These are phyloP conservation scores for Peniophora sp. DNA, from an alignment of 1,284 basidiomycete genomes.

Conservation along the genomic window DNA sequence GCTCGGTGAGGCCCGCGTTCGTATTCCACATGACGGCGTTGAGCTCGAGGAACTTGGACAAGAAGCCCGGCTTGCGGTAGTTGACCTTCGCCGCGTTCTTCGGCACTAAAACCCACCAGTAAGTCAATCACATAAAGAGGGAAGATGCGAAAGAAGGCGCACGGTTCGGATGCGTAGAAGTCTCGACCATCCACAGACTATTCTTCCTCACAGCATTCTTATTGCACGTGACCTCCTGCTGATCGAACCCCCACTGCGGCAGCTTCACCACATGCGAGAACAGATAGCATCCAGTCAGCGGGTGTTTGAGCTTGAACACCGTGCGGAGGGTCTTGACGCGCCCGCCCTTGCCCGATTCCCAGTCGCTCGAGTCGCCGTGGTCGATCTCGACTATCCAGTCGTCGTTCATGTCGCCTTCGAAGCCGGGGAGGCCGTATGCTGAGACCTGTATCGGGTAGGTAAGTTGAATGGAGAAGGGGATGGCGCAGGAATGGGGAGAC, in stretches of 20 bases:
- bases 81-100: slow-evolving; percentile 76
- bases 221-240: slow-evolving; percentile 98
- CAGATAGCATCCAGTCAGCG: slow-evolving; percentile 88
- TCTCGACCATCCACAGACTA: slow-evolving; percentile 95
- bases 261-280: slow-evolving; percentile 98
- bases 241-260: slow-evolving; percentile 96
- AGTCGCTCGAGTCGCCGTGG: slow-evolving; percentile 57
- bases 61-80: slow-evolving; percentile 81
- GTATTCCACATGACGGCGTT: slow-evolving; percentile 98
- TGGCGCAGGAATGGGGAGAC: too few species aligned
- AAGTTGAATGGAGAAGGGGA: too few species aligned
- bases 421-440: slow-evolving; percentile 87
- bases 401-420: slow-evolving; percentile 86
- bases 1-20: slow-evolving; percentile 90
- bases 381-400: slow-evolving; percentile 94
- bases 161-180: slow-evolving; percentile 72
- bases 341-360: slow-evolving; percentile 45
- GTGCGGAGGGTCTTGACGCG: slow-evolving; percentile 78
- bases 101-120: slow-evolving; percentile 41
- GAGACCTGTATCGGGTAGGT: slow-evolving; percentile 45
- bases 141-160: slow-evolving; percentile 24
- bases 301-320: slow-evolving; percentile 80
- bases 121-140: slow-evolving; percentile 4
- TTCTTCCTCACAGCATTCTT: slow-evolving; percentile 90
- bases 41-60: slow-evolving; percentile 87